A percentile compares a stretch with the other conserved stretches of the same genome.
Conservation (phyloP, 495 filamentous ascomycete species). For the Aspergillus steynii region DNA sequence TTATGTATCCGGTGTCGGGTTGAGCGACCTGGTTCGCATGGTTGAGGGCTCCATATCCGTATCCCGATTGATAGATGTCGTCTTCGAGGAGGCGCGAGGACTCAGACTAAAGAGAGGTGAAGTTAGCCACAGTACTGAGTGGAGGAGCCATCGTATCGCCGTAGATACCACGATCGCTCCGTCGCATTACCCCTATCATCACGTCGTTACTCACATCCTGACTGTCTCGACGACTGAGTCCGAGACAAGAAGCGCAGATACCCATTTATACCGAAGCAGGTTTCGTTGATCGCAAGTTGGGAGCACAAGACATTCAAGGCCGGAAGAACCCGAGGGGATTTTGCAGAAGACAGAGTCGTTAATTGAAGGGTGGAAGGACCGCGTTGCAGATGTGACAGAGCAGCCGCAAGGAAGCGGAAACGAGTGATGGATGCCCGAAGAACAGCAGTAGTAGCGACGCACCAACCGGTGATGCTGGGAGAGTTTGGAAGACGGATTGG, state of each 20-base stretch:
- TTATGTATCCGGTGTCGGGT: slow-evolving; percentile 50
- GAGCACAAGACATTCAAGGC: slow-evolving; percentile 32
- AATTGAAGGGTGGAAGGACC: neutral
- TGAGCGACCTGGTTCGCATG: slow-evolving; percentile 41
- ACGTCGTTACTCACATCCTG: slow-evolving; percentile 42
- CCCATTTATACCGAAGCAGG: slow-evolving; percentile 41
- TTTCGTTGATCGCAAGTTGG: slow-evolving; percentile 20
- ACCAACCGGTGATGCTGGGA: slow-evolving; percentile 18
- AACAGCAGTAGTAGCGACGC: slow-evolving; percentile 1
- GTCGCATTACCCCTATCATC: neutral
- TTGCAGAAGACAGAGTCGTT: neutral
- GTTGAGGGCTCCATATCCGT: slow-evolving; percentile 48
- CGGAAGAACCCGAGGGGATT: slow-evolving; percentile 3
- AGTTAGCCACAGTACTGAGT: slow-evolving; percentile 24
- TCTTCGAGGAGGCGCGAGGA: slow-evolving; percentile 54
- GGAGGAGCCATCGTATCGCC: neutral
- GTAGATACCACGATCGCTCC: neutral
- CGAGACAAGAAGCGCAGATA: slow-evolving; percentile 53
- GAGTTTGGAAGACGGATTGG: neutral
- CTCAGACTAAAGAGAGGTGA: slow-evolving; percentile 34
- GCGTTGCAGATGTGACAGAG: neutral
- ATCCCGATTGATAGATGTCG: slow-evolving; percentile 50
- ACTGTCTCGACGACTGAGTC: slow-evolving; percentile 43
- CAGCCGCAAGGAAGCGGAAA: slow-evolving; percentile 4
- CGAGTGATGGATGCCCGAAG: slow-evolving; percentile 10